Evolutionary conservation across 2,329 filamentous ascomycete genomes (phyloP).

Genomic region (Cladosporium halotolerans): DNA sequence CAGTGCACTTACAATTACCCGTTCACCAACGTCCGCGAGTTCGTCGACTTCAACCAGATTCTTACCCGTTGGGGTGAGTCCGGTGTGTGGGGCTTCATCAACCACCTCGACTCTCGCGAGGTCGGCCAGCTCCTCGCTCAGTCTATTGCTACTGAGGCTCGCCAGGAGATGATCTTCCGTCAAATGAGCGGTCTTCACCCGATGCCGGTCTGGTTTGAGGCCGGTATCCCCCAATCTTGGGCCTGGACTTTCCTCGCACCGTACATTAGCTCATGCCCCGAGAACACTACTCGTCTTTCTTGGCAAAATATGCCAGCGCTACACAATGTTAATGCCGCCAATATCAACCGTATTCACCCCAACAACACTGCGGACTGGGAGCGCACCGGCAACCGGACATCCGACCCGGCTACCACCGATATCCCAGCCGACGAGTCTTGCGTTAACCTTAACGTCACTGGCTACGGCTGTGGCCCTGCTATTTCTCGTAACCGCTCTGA

Average conservation of each 20-base stretch:
- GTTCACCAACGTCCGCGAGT: conserved; percentile 66
- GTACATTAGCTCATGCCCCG: conserved; percentile 71
- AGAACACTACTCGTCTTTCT: conserved; percentile 63
- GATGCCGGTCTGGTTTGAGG: conserved; percentile 77
- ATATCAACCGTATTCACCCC: conserved; percentile 61
- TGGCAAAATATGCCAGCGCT: conserved; percentile 82
- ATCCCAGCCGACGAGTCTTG: conserved; percentile 48
- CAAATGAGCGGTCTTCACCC: conserved; percentile 75
- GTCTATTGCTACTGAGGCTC: conserved; percentile 70
- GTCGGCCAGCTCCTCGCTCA: conserved; percentile 67
- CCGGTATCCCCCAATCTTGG: conserved; percentile 77
- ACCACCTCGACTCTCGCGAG: conserved; percentile 69
- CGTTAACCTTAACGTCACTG: conserved; percentile 48
- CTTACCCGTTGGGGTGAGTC: conserved; percentile 76
- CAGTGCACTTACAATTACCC: conserved; percentile 82
- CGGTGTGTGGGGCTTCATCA: conserved; percentile 74
- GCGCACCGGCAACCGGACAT: conserved; percentile 54
- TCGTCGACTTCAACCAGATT: conserved; percentile 78
- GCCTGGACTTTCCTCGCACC: conserved; percentile 75
- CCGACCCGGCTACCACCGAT: conserved; percentile 47
- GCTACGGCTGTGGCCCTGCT: conserved; percentile 55
- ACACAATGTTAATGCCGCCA: conserved; percentile 68
- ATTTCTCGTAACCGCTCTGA: conserved; percentile 63
- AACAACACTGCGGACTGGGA: conserved; percentile 57
- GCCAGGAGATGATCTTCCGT: conserved; percentile 79